phyloP scores from a whole-genome alignment of 257 asterid species.

The Salvia rosmarinus region DNA sequence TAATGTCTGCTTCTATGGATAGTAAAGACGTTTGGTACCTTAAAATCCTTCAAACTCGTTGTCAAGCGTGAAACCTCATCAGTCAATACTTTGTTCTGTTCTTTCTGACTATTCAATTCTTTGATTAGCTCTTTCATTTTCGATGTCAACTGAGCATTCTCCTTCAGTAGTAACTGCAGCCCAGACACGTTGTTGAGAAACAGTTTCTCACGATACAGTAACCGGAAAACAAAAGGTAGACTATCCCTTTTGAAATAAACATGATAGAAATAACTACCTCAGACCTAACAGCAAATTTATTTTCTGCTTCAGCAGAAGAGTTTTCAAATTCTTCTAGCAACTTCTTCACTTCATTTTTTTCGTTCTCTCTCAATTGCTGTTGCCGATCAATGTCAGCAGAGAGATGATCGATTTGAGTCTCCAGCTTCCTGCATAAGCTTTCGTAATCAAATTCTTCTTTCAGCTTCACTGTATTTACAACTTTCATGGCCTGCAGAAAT shows the following conservation, averaged over 20 bases:
- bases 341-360: constrained; percentile 55
- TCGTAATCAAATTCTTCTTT: constrained; percentile 95
- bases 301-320: constrained; percentile 67
- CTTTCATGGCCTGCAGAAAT: constrained; percentile 88
- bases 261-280: constrained; percentile 56
- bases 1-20: constrained; percentile 9
- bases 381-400: constrained; percentile 74
- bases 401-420: constrained; percentile 77
- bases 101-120: constrained; percentile 51
- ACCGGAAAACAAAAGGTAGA: constrained; percentile 3
- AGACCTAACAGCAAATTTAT: constrained; percentile 58
- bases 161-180: constrained; percentile 56
- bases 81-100: constrained; percentile 42
- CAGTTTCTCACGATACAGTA: background rate
- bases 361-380: constrained; percentile 64
- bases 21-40: constrained; percentile 39
- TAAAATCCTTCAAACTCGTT: constrained; percentile 41
- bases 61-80: constrained; percentile 50
- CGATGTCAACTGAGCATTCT: constrained; percentile 49
- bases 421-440: constrained; percentile 83
- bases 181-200: constrained; percentile 24
- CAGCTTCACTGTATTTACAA: constrained; percentile 70
- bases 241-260: background rate
- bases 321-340: constrained; percentile 54
- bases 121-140: constrained; percentile 45